A percentile compares a stretch with the other conserved stretches of the same genome.
Evolutionary conservation across 371 early-diverging fungal genomes (phyloP).

Genomic region (Saksenaea vasiformis): DNA sequence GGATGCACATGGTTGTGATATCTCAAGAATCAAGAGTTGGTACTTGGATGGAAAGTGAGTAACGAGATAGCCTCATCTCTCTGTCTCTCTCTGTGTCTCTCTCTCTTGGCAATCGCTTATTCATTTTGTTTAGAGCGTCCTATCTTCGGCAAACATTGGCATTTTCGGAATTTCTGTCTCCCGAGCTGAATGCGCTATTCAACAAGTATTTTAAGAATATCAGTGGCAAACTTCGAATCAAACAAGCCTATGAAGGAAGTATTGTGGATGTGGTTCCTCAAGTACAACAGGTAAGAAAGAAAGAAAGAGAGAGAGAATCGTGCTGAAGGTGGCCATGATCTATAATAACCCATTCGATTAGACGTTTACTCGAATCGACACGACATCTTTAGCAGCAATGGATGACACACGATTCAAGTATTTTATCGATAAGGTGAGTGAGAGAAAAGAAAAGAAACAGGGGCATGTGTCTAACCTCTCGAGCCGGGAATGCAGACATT

Average conservation of each 20-base stretch:
- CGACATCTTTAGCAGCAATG: slow-evolving; percentile 56
- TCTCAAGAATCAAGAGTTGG: slow-evolving; percentile 88
- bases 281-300: slow-evolving; percentile 66
- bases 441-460: neutral
- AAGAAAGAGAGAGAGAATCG: neutral
- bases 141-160: slow-evolving; percentile 89
- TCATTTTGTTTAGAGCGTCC: slow-evolving; percentile 56
- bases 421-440: slow-evolving; percentile 74
- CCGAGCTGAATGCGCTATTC: slow-evolving; percentile 88
- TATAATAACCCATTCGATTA: slow-evolving; percentile 10
- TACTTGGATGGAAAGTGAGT: slow-evolving; percentile 77
- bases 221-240: slow-evolving; percentile 76
- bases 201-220: slow-evolving; percentile 77
- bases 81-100: no score
- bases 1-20: slow-evolving; percentile 89
- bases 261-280: slow-evolving; percentile 78
- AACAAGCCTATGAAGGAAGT: slow-evolving; percentile 62
- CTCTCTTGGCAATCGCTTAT: no score
- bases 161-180: slow-evolving; percentile 77
- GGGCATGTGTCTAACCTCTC: neutral
- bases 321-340: no score
- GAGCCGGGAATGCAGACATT: slow-evolving; percentile 44
- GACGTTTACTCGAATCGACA: slow-evolving; percentile 72
- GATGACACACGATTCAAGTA: slow-evolving; percentile 86
- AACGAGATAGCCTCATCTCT: neutral